Base-by-base conservation (phyloP, 768 basidiomycete species). In the Rhizopogon roseolus region DNA sequence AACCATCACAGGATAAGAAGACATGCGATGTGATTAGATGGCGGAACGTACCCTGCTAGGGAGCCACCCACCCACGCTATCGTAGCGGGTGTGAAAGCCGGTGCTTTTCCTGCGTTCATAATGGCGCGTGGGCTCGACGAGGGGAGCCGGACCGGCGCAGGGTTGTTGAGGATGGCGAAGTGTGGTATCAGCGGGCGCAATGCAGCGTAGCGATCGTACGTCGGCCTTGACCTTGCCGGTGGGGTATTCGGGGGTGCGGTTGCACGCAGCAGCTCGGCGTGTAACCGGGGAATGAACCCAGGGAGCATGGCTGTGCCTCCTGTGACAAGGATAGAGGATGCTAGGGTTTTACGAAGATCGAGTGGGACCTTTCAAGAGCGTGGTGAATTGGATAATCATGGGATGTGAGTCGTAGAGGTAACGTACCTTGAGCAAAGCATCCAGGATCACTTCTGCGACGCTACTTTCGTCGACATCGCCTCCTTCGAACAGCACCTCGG, bases 11-110 rank as follows among this genome's bases (percentile, higher is more conserved):
- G 39, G 37, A 56, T 50, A 17, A 53, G 19, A 41, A 53, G 41
- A 9, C 3, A 22, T n/a, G n/a, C n/a, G n/a, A 48, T n/a, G 28
- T 19, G 22, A 10, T 32, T 14, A 27, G 45, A 25, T 46, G n/a
- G 27, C 10, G 36, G 36, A 32, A 77, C 85, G 58, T 68, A 93
- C 88, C 95, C 96, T 2, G 94, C 92, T 17, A 98, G 66, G 19
- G 91, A 93, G 0, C 93, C 96, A 4, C 96, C 96, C 10, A 99
- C 84, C 96, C 96, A 99, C 0, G 87, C 79, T 71, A 95, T 76
- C 34, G 84, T 76, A 1, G 85, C 83, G 1, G 93, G 88, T 4
- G 85, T 73, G 71, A 96, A 98, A 0, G 90, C 88, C 0, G 96
- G 95, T 0, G 93, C 93, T 60, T 83, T 88, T 2, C 93, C 95